Base-by-base conservation (phyloP, 2,329 filamentous ascomycete species). In the Gliomastix tumulicola region DNA sequence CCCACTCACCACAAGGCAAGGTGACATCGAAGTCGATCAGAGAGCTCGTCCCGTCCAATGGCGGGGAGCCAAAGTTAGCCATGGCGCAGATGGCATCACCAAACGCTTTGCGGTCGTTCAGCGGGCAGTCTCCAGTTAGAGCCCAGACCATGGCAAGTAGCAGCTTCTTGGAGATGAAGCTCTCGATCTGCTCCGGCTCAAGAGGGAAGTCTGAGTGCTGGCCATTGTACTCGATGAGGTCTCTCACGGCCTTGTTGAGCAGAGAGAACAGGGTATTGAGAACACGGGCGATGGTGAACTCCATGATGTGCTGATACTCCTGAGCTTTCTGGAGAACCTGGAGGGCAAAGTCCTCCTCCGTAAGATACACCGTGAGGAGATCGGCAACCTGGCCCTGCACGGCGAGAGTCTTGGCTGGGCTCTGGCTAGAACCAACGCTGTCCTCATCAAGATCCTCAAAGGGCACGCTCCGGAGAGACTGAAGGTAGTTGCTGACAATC, bases 381-480 rank as follows among this genome's bases (percentile, higher is more conserved):
- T 86, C 82, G 10, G 92, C 88, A 42, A 89, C 81, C 46, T 88
- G 76, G 21, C 69, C 70, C 57, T 98, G 92, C 4, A 87, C 76
- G 34, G 80, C 79, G 34, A 94, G 71, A 2, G 86, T 83, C 63
- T 88, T 88, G 21, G 84, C 76, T 13, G 88, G 81, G 41, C 77
- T 81, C 53, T 87, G 82, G 7, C 84, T 84, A 20, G 83, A 79
- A 19, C 81, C 75, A 35, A 87, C 82, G 36, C 80, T 83, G 52
- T 97, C 92, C 57, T 98, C 94, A 49, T 98, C 92, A 22, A 98
- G 69, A 49, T 98, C 92, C 51, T 98, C 92, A 50, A 98, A 96
- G 0, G 86, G 79, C 39, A 87, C 81, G 4, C 79, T 84, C 48
- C 83, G 82, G 27, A 98, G 76, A 32, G 82, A 80, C 42, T 92